Base-by-base conservation (phyloP, 1,284 basidiomycete species). In the Tylopilus orsonianus region DNA sequence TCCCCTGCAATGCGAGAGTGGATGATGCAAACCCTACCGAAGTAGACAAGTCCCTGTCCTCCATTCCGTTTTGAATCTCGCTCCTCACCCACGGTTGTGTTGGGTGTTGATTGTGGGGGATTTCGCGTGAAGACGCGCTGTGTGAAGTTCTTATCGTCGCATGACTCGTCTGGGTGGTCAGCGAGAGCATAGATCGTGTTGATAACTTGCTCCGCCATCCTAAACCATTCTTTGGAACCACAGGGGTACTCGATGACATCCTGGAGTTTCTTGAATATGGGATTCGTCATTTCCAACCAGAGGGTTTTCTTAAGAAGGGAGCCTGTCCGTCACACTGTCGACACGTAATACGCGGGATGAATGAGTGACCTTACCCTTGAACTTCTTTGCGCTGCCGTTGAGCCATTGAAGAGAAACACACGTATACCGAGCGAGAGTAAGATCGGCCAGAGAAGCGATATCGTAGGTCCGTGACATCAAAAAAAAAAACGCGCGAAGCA, bases 111-210 rank as follows among this genome's bases (percentile, higher is more conserved):
- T 49, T 65, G 55, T 49, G 68, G 45, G 56, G n/a, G n/a, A n/a
- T 70, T 48, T 41, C 65, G 66, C 36, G 68, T 69, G 60, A 98
- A 97, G 0, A 87, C 90, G 35, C 81, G 77, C 5, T 71, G 62
- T 0, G 93, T 89, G 40, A 98, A 76, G 52, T 83, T 83, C 71
- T 87, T 91, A 65, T 79, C 78, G 46, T 86, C 81, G 66, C 93
- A 95, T 24, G 98, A 74, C 1, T 79, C 69, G 64, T 98, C 96
- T 0, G 96, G 97, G 60, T 96, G 93, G 61, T 97, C 92, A 18
- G 91, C 94, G 1, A 99, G 80, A 0, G 90, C 83, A 61, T 98
- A 99, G 48, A 97, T 89, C 0, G 96, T 94, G 65, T 99, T 97
- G 69, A 99, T 86, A 4, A 89, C 92, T 68, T 99, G 93, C 66